These are phyloP conservation scores for Camelina sativa DNA, from an alignment of 345 rosid genomes.

Conservation along the genomic window DNA sequence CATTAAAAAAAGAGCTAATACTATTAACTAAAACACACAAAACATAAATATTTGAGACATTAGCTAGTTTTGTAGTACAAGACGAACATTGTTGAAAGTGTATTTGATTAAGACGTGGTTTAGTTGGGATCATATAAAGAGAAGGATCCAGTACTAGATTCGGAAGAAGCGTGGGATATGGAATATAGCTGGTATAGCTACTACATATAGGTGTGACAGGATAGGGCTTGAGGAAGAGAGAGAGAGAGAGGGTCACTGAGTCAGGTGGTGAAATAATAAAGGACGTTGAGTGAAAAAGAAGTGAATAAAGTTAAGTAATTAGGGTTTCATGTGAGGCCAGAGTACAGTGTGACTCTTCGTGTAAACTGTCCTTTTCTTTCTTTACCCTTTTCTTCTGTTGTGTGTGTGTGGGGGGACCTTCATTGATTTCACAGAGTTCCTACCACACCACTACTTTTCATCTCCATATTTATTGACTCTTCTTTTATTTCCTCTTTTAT, in stretches of 20 bases:
- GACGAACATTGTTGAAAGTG: background rate
- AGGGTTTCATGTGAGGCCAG: constrained; percentile 43
- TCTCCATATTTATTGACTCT: background rate
- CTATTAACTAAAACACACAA: background rate
- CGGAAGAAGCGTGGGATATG: constrained; percentile 42
- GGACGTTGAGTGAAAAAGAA: constrained; percentile 29
- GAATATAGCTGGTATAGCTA: constrained; percentile 36
- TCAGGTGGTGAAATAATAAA: constrained; percentile 37
- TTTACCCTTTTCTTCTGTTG: background rate
- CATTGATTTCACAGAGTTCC: constrained; percentile 34
- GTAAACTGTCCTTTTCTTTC: constrained; percentile 45
- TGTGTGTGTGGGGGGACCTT: constrained; percentile 37
- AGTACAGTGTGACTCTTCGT: constrained; percentile 43
- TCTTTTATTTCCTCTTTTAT: constrained; percentile 34
- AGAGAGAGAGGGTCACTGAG: background rate
- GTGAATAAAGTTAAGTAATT: constrained; percentile 40
- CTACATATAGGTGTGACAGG: constrained; percentile 29
- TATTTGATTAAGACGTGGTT: constrained; percentile 22
- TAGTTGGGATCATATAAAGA: constrained; percentile 21
- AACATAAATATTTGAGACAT: background rate
- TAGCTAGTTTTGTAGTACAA: constrained; percentile 4
- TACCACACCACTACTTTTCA: constrained; percentile 24
- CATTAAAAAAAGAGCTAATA: background rate
- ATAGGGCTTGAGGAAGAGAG: constrained; percentile 31
- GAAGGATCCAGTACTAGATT: constrained; percentile 41